These are phyloP conservation scores for Stylonectria norvegica DNA, from an alignment of 2,329 filamentous ascomycete genomes.

Conservation along the genomic window DNA sequence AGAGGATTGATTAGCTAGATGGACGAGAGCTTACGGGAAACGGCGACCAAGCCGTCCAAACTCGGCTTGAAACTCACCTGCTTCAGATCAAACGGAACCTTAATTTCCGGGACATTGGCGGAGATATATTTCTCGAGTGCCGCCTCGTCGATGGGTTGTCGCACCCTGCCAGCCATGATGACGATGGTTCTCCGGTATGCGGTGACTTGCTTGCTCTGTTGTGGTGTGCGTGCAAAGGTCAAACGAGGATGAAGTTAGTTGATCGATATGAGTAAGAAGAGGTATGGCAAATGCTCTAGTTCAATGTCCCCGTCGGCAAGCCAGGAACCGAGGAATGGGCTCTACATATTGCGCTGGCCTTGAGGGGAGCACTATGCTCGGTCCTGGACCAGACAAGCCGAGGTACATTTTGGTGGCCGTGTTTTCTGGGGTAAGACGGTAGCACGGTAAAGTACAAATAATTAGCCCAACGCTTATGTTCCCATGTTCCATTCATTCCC, in stretches of 20 bases:
- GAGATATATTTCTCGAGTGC: conserved; percentile 77
- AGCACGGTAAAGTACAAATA: no score
- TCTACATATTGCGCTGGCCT: conserved; percentile 6
- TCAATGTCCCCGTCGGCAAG: conserved; percentile 3
- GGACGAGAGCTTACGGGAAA: no score
- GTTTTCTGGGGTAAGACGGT: conserved; percentile 6
- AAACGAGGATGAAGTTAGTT: not conserved
- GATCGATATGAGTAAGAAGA: not conserved
- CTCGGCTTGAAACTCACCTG: conserved; percentile 59
- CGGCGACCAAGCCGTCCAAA: no score
- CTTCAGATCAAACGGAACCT: conserved; percentile 79
- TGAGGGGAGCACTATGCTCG: conserved; percentile 6
- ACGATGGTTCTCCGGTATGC: conserved; percentile 1
- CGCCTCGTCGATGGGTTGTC: conserved; percentile 83
- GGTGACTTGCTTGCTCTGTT: not conserved
- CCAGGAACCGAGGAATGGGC: not conserved
- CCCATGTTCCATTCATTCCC: no score
- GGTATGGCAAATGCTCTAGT: not conserved
- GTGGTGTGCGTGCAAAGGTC: not conserved
- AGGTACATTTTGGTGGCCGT: conserved; percentile 18
- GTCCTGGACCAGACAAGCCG: conserved; percentile 19
- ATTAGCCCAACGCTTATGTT: no score
- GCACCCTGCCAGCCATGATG: conserved; percentile 77
- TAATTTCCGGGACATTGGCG: conserved; percentile 76
- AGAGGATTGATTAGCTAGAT: no score